phyloP scores from a whole-genome alignment of 1,284 basidiomycete species.

The Ceraceosorus bombacis region DNA sequence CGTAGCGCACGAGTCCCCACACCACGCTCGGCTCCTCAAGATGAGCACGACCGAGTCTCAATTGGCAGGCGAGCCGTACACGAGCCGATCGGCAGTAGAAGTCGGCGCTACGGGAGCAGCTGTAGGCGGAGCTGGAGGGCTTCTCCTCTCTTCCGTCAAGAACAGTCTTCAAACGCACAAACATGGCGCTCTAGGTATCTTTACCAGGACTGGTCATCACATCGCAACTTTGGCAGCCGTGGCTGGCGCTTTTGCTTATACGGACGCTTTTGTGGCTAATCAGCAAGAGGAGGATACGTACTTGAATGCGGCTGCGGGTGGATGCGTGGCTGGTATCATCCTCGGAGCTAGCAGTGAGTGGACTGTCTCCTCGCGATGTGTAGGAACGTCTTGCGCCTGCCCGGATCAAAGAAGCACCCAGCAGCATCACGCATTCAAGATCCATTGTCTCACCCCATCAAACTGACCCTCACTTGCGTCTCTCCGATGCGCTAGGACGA shows the following conservation, averaged over 20 bases:
- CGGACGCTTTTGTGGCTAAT: constrained; percentile 74
- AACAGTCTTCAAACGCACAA: constrained; percentile 56
- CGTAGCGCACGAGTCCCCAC: too few species aligned
- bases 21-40: too few species aligned
- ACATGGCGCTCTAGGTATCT: constrained; percentile 75
- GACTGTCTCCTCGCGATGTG: constrained; percentile 1
- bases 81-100: constrained; percentile 26
- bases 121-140: constrained; percentile 31
- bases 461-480: background rate
- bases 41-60: too few species aligned
- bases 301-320: constrained; percentile 75
- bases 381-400: background rate
- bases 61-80: background rate
- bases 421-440: constrained; percentile 4
- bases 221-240: constrained; percentile 82
- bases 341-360: constrained; percentile 71
- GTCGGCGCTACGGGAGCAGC: constrained; percentile 33
- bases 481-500: constrained; percentile 56
- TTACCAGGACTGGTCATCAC: constrained; percentile 69
- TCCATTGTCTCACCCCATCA: background rate
- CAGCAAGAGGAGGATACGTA: constrained; percentile 71
- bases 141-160: constrained; percentile 43
- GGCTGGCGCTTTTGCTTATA: constrained; percentile 77
- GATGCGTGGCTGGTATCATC: constrained; percentile 85
- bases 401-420: constrained; percentile 2